Evolutionary conservation across 805 yeast species (phyloP).

Genomic region (Starmerella davenportii): DNA sequence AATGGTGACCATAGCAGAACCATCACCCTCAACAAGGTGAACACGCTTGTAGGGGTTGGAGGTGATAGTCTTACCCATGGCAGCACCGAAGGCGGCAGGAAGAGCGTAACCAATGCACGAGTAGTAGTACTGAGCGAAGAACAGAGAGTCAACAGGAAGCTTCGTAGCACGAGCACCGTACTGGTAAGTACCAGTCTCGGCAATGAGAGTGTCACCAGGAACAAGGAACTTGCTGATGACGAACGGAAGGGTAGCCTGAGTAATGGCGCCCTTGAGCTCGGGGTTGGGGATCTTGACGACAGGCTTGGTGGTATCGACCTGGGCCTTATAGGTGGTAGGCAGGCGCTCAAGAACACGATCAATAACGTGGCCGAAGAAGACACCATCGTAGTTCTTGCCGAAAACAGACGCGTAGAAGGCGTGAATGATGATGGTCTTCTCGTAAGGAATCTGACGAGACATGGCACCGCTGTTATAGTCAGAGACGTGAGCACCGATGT

Average conservation of each 20-base stretch:
- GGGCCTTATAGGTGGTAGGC: conserved; percentile 19
- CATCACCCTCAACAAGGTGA: conserved; percentile 72
- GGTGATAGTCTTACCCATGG: conserved; percentile 33
- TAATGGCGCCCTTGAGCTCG: conserved; percentile 25
- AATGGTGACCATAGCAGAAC: conserved; percentile 85
- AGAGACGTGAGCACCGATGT: conserved; percentile 48
- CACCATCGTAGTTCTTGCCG: conserved; percentile 25
- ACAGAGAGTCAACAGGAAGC: conserved; percentile 36
- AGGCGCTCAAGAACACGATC: conserved; percentile 27
- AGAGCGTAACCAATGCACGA: conserved; percentile 79
- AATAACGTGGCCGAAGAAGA: conserved; percentile 36
- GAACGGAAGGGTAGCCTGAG: conserved; percentile 23
- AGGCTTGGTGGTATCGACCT: conserved; percentile 14
- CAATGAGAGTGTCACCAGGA: conserved; percentile 53
- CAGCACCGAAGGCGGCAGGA: conserved; percentile 72
- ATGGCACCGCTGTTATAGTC: conserved; percentile 58
- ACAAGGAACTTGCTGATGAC: conserved; percentile 29
- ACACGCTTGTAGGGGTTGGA: conserved; percentile 34
- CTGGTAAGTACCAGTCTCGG: conserved; percentile 71
- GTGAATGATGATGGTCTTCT: conserved; percentile 33
- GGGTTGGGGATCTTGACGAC: conserved; percentile 16
- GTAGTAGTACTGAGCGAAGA: conserved; percentile 49
- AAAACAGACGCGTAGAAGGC: conserved; percentile 37
- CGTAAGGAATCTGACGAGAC: conserved; percentile 30
- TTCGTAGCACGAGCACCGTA: conserved; percentile 54